Percentiles rank a stretch among this genome's conserved stretches.
Conservation (phyloP, 768 basidiomycete species). For the Boletus sp. region DNA sequence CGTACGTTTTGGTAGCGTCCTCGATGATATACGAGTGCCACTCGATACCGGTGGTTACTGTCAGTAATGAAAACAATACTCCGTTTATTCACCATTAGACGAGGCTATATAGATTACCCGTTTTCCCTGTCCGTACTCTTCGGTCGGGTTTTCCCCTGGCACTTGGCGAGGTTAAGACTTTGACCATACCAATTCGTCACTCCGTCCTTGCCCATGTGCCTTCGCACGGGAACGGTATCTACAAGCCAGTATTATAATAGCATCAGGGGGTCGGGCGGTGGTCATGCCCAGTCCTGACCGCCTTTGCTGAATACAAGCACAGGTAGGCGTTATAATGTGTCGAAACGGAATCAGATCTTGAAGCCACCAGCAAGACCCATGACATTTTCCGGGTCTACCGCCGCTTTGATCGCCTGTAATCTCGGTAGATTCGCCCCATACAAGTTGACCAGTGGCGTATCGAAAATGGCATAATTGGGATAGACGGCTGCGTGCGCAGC, state of each 20-base stretch:
- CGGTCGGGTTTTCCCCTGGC: background rate
- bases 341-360: slow-evolving; percentile 37
- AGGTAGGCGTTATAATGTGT: background rate
- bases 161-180: background rate
- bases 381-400: slow-evolving; percentile 51
- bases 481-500: slow-evolving; percentile 40
- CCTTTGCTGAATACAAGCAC: background rate
- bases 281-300: no score
- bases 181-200: background rate
- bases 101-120: background rate
- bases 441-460: slow-evolving; percentile 44
- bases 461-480: slow-evolving; percentile 54
- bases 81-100: background rate
- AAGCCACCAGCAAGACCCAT: slow-evolving; percentile 67
- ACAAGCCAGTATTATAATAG: background rate
- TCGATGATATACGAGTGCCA: no score
- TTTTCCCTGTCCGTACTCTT: no score
- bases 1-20: no score
- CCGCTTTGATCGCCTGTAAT: slow-evolving; percentile 40
- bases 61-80: background rate
- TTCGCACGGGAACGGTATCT: no score
- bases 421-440: slow-evolving; percentile 42
- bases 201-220: background rate
- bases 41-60: background rate
- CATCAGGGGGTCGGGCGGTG: no score